These are phyloP conservation scores for Leccinum uliginosum DNA, from an alignment of 768 basidiomycete species.

Conservation along the genomic window DNA sequence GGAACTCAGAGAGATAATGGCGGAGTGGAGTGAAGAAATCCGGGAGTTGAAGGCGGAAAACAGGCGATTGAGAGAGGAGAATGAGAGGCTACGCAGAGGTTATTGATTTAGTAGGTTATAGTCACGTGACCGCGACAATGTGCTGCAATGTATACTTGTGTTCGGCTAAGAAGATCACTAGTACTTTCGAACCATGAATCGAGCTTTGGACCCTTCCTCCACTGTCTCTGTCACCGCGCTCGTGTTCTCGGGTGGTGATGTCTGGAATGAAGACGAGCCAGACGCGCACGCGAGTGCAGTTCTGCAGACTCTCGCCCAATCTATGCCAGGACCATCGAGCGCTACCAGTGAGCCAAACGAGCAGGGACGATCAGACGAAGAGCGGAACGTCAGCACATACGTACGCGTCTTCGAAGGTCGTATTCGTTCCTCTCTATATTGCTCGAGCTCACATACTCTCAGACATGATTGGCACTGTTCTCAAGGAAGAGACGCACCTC, in stretches of 20 bases:
- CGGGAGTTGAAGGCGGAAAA: slow-evolving; percentile 42
- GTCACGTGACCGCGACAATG: slow-evolving; percentile 17
- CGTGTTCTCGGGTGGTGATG: slow-evolving; percentile 30
- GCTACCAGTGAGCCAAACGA: background rate
- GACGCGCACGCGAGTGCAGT: slow-evolving; percentile 1
- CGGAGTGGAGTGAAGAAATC: slow-evolving; percentile 58
- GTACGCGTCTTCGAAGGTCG: slow-evolving; percentile 31
- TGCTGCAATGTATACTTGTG: background rate
- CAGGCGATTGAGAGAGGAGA: slow-evolving; percentile 60
- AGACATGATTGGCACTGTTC: slow-evolving; percentile 57
- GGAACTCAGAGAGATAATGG: slow-evolving; percentile 59
- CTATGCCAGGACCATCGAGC: slow-evolving; percentile 13
- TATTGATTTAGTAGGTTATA: slow-evolving; percentile 16
- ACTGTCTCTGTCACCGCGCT: slow-evolving; percentile 21
- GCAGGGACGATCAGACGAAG: background rate
- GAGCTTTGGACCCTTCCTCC: slow-evolving; percentile 5
- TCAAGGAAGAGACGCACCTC: slow-evolving; percentile 48
- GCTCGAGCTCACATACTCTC: slow-evolving; percentile 1
- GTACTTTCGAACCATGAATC: slow-evolving; percentile 5
- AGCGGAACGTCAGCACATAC: slow-evolving; percentile 20
- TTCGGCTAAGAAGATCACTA: background rate
- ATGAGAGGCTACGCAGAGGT: slow-evolving; percentile 50
- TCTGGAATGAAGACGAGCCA: slow-evolving; percentile 15
- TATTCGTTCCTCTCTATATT: background rate
- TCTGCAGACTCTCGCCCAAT: slow-evolving; percentile 7